Conservation (phyloP, 225 moss, liverwort and hornwort genomes). For the Rhytidiadelphus loreus region DNA sequence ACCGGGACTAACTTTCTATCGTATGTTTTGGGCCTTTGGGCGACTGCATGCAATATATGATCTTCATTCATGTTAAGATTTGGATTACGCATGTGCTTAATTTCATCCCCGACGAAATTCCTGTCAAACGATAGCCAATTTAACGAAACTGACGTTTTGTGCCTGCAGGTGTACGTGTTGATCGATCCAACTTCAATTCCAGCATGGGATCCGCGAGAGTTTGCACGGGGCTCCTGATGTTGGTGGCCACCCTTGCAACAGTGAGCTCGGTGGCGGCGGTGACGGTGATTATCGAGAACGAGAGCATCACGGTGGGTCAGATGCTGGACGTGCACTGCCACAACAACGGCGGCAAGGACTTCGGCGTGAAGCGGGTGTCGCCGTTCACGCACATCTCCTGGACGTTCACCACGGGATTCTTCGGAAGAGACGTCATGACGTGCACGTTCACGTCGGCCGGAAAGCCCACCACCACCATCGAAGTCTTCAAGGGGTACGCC, state of each 20-base stretch:
- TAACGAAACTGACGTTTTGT: neutral
- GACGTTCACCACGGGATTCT: neutral
- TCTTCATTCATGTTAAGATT: too few species aligned
- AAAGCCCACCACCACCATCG: conserved; percentile 22
- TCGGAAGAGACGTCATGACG: neutral
- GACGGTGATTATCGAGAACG: conserved; percentile 7
- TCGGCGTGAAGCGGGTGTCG: neutral
- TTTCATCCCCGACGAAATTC: neutral
- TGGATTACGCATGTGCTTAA: neutral
- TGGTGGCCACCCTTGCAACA: neutral
- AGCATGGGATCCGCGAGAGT: neutral
- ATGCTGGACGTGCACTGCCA: neutral
- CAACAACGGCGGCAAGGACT: neutral
- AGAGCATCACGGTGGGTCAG: neutral
- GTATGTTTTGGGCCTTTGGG: neutral
- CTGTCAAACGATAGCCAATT: neutral
- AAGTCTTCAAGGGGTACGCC: conserved; percentile 1
- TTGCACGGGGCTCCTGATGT: neutral
- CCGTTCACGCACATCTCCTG: neutral
- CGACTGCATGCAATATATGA: neutral
- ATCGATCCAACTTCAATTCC: neutral
- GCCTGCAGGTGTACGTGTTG: neutral
- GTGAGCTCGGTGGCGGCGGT: neutral
- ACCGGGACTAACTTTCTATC: neutral
- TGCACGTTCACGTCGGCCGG: conserved; percentile 1